Conservation (phyloP, 331 rosid species). For the Saraca asoca region DNA sequence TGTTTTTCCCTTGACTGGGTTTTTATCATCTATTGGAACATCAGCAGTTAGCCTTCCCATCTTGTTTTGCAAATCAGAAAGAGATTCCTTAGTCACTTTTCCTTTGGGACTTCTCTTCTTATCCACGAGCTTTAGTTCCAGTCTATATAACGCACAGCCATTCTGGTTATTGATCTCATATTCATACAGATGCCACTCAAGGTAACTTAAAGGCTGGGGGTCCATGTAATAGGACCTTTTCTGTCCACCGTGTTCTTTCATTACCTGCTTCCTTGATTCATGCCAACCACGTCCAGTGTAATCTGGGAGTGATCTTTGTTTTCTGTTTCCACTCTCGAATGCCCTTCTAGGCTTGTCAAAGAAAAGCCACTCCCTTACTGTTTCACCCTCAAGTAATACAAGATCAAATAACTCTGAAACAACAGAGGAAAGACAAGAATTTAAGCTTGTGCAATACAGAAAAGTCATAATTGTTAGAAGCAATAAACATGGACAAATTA, state of each 20-base stretch:
- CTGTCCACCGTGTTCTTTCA: conserved; percentile 85
- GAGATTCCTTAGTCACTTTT: conserved; percentile 48
- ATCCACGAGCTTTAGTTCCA: conserved; percentile 79
- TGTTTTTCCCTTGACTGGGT: conserved; percentile 27
- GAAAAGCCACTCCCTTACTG: conserved; percentile 92
- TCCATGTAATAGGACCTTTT: conserved; percentile 98
- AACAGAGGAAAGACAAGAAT: conserved; percentile 16
- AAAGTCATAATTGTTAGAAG: background rate
- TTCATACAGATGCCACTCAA: conserved; percentile 94
- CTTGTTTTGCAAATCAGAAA: conserved; percentile 47
- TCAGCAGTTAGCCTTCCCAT: conserved; percentile 52
- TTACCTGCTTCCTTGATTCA: conserved; percentile 93
- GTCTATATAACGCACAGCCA: conserved; percentile 75
- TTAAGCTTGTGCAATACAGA: conserved; percentile 22
- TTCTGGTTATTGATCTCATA: conserved; percentile 73
- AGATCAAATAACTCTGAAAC: conserved; percentile 82
- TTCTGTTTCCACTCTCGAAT: conserved; percentile 81
- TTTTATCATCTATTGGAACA: conserved; percentile 33
- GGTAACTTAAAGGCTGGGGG: conserved; percentile 75
- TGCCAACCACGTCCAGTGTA: conserved; percentile 95
- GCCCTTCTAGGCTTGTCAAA: conserved; percentile 96
- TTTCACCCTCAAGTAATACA: conserved; percentile 72
- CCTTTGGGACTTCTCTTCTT: conserved; percentile 83
- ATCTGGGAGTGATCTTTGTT: conserved; percentile 89
- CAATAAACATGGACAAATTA: no score